These are phyloP conservation scores for Neofusicoccum laricinum DNA, from an alignment of 2,329 filamentous ascomycete species.

Conservation along the genomic window DNA sequence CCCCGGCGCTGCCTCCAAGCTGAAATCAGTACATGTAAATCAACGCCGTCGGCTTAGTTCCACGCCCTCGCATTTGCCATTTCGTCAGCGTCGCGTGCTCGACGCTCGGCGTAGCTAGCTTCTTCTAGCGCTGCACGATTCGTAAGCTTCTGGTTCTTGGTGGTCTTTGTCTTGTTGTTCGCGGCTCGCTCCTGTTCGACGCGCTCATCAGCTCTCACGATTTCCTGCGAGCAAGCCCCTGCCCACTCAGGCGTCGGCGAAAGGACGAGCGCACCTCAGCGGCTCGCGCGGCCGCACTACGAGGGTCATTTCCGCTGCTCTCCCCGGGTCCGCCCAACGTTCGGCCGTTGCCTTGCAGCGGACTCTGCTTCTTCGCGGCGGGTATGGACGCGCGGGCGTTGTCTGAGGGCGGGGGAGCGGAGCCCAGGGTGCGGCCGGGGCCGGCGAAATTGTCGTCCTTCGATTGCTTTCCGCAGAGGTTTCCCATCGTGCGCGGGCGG, in stretches of 20 bases:
- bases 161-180: not conserved
- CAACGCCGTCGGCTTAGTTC: conserved; percentile 39
- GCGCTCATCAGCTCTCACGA: not conserved
- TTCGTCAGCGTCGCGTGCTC: conserved; percentile 66
- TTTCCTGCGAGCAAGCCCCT: no score
- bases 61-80: conserved; percentile 57
- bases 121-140: conserved; percentile 65
- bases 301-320: conserved; percentile 42
- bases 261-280: conserved; percentile 66
- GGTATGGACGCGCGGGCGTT: conserved; percentile 30
- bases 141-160: conserved; percentile 71
- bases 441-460: conserved; percentile 56
- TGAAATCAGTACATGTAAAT: no score
- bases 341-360: conserved; percentile 57
- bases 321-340: conserved; percentile 59
- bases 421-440: conserved; percentile 69
- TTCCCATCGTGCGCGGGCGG: conserved; percentile 64
- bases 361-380: conserved; percentile 35
- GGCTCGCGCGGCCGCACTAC: conserved; percentile 71
- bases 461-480: conserved; percentile 72
- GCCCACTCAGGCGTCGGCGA: no score
- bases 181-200: conserved; percentile 4
- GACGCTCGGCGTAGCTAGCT: conserved; percentile 63
- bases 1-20: no score
- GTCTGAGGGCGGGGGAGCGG: conserved; percentile 44